Conservation (phyloP, 2,329 filamentous ascomycete genomes). For the Scytalidium sp. region DNA sequence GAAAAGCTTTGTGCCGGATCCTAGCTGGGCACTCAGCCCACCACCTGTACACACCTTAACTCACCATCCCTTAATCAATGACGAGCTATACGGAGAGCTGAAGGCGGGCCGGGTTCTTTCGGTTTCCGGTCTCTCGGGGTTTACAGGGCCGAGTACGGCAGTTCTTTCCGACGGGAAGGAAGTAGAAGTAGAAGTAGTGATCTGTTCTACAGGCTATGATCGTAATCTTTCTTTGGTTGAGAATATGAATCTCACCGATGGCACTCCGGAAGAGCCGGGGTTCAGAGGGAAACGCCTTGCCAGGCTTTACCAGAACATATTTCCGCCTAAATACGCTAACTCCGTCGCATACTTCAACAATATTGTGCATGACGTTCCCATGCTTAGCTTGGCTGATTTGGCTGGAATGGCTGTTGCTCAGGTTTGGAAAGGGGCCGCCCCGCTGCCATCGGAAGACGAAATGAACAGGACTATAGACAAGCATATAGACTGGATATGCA, state of each 20-base stretch:
- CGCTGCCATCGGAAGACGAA: constrained; percentile 30
- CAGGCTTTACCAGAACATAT: constrained; percentile 40
- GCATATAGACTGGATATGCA: constrained; percentile 30
- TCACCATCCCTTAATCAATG: constrained; percentile 21
- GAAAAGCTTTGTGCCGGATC: constrained; percentile 26
- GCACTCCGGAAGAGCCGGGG: constrained; percentile 14
- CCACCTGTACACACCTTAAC: constrained; percentile 24
- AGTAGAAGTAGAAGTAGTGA: constrained; percentile 30
- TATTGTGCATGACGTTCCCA: constrained; percentile 31
- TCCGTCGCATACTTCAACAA: constrained; percentile 42
- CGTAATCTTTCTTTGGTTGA: constrained; percentile 23
- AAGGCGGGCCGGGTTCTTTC: constrained; percentile 23
- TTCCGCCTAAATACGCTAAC: constrained; percentile 39
- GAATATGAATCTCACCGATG: constrained; percentile 2
- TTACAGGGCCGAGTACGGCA: constrained; percentile 16
- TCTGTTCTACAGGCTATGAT: constrained; percentile 33
- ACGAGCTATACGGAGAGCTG: constrained; percentile 25
- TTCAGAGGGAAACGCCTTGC: constrained; percentile 29
- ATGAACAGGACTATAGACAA: constrained; percentile 35
- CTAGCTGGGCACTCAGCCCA: constrained; percentile 28
- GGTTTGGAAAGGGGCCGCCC: constrained; percentile 36
- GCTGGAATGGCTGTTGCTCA: constrained; percentile 42
- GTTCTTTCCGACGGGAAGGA: constrained; percentile 27
- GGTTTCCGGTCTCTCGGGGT: constrained; percentile 24
- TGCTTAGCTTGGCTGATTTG: constrained; percentile 43